Evolutionary conservation across 257 asterid genomes (phyloP).

Genomic region (Plantago elongata): DNA sequence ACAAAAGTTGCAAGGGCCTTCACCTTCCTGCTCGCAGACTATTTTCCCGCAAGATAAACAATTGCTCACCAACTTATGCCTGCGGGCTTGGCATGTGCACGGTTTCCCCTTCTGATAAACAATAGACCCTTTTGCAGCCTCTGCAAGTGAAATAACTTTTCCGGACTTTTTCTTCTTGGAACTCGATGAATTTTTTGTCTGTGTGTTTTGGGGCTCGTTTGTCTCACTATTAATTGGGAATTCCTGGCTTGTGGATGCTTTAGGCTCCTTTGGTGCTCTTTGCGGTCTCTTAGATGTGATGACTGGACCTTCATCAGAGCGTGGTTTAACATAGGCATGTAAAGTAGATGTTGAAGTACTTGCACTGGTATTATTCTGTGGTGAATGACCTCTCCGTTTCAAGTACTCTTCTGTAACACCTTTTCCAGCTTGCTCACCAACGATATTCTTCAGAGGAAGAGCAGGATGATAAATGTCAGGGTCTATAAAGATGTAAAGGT

Average conservation of each 20-base stretch:
- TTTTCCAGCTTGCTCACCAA: constrained; percentile 81
- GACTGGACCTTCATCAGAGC: constrained; percentile 37
- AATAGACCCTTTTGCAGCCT: constrained; percentile 88
- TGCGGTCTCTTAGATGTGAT: constrained; percentile 46
- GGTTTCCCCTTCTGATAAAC: constrained; percentile 93
- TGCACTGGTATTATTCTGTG: constrained; percentile 23
- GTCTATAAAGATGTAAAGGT: background rate
- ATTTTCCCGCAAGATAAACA: constrained; percentile 94
- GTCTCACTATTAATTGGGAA: constrained; percentile 32
- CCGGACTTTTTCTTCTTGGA: constrained; percentile 85
- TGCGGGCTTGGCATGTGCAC: constrained; percentile 93
- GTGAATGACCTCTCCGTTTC: constrained; percentile 69
- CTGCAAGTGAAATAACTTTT: constrained; percentile 78
- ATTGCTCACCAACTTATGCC: constrained; percentile 75
- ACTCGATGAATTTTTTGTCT: constrained; percentile 31
- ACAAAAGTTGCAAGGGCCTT: constrained; percentile 89
- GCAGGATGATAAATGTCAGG: constrained; percentile 5
- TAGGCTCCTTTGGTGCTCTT: constrained; percentile 47
- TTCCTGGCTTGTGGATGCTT: constrained; percentile 35
- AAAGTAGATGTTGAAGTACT: constrained; percentile 45
- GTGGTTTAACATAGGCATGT: constrained; percentile 81
- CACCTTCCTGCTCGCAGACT: constrained; percentile 97
- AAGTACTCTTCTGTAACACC: constrained; percentile 66
- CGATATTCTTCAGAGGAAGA: constrained; percentile 52
- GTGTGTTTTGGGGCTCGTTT: constrained; percentile 32